phyloP scores from a whole-genome alignment of 2,329 filamentous ascomycete genomes.

The Tympanopsis confertula region DNA sequence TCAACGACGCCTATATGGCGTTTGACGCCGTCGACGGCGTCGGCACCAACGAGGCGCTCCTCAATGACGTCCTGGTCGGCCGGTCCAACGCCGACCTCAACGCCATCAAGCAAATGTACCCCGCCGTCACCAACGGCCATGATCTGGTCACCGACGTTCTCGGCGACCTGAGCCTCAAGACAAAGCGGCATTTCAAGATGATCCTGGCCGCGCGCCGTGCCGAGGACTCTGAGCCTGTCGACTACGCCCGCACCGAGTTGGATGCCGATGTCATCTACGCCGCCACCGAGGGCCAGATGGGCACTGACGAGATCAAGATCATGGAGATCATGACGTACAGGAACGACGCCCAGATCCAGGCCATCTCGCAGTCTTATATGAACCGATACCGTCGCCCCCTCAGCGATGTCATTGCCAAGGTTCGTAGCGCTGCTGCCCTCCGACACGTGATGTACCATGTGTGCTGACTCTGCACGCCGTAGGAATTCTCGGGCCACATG shows the following conservation, averaged over 20 bases:
- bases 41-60: constrained; percentile 19
- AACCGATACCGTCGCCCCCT: constrained; percentile 19
- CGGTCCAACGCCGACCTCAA: constrained; percentile 22
- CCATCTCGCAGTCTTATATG: constrained; percentile 15
- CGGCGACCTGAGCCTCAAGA: constrained; percentile 15
- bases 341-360: constrained; percentile 18
- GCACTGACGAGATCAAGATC: constrained; percentile 16
- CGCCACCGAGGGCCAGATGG: constrained; percentile 16
- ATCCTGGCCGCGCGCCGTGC: constrained; percentile 12
- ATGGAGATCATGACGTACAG: constrained; percentile 16
- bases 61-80: constrained; percentile 20
- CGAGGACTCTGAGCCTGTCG: constrained; percentile 9
- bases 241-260: too few species aligned
- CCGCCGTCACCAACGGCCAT: constrained; percentile 12
- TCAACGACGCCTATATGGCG: constrained; percentile 16
- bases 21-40: constrained; percentile 15
- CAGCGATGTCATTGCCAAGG: constrained; percentile 19
- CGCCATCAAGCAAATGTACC: constrained; percentile 17
- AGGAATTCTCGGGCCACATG: too few species aligned
- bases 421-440: too few species aligned
- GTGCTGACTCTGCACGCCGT: too few species aligned
- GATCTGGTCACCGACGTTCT: constrained; percentile 15
- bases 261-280: constrained; percentile 19
- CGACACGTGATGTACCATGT: too few species aligned
- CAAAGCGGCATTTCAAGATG: constrained; percentile 21